Conservation (phyloP, 768 basidiomycete genomes). For the Russula earlei region DNA sequence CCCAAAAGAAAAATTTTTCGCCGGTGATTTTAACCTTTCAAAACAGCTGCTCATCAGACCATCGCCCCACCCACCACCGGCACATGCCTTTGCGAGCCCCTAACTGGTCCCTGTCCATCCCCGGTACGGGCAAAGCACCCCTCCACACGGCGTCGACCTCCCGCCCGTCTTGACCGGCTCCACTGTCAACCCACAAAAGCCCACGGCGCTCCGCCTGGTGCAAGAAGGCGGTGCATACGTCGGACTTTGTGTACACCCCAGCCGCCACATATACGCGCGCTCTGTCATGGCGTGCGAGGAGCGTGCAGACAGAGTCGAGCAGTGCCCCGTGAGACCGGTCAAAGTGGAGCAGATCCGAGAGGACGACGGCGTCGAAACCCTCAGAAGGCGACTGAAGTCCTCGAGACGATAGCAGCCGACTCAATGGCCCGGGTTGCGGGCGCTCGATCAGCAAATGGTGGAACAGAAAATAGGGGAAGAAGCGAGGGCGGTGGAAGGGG, state of each 20-base stretch:
- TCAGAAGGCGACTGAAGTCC: neutral
- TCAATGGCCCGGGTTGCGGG: neutral
- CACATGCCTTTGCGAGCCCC: constrained; percentile 47
- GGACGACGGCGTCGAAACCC: constrained; percentile 50
- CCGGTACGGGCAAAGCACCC: constrained; percentile 27
- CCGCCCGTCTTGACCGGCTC: constrained; percentile 31
- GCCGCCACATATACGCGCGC: constrained; percentile 51
- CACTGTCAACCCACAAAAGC: constrained; percentile 29
- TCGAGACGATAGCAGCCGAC: neutral
- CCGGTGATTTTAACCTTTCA: constrained; percentile 1
- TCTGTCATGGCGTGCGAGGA: constrained; percentile 35
- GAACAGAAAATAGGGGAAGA: too few species aligned
- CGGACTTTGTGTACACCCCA: constrained; percentile 48
- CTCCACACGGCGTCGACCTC: constrained; percentile 8
- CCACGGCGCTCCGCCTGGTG: constrained; percentile 31
- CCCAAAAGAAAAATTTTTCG: neutral
- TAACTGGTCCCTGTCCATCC: constrained; percentile 39
- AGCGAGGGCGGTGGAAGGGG: too few species aligned
- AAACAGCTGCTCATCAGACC: constrained; percentile 25
- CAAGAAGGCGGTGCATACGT: constrained; percentile 48
- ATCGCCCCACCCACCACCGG: constrained; percentile 54
- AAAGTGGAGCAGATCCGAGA: constrained; percentile 69
- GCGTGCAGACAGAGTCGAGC: constrained; percentile 37
- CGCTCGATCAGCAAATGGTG: constrained; percentile 7
- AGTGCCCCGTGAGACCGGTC: constrained; percentile 48